Evolutionary conservation across 306 rosid species (phyloP).

Genomic region (Citrullus amarus): DNA sequence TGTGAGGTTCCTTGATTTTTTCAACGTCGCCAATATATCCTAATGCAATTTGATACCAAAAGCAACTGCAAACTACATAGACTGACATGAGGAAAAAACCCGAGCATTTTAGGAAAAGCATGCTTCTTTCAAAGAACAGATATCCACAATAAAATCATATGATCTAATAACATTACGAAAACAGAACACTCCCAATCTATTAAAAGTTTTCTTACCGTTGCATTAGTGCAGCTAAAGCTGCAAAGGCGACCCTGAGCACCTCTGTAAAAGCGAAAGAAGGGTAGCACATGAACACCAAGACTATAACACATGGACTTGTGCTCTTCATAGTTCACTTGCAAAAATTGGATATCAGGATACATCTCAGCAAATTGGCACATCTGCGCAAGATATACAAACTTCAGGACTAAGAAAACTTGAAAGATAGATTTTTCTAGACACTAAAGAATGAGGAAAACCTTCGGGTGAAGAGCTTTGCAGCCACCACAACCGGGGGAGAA

Average conservation of each 20-base stretch:
- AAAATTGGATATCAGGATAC: slow-evolving; percentile 71
- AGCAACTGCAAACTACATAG: neutral
- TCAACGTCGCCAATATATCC: too few relatives aligned
- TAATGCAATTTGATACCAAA: neutral
- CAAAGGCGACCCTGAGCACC: slow-evolving; percentile 86
- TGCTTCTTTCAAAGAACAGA: neutral
- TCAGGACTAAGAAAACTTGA: neutral
- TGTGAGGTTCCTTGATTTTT: too few relatives aligned
- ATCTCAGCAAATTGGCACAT: slow-evolving; percentile 76
- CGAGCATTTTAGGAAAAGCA: neutral
- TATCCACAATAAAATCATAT: neutral
- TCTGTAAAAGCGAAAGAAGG: slow-evolving; percentile 83
- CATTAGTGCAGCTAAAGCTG: slow-evolving; percentile 91
- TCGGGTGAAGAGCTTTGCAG: slow-evolving; percentile 90
- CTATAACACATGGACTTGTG: slow-evolving; percentile 82
- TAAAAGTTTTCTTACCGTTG: slow-evolving; percentile 52
- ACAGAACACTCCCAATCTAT: neutral
- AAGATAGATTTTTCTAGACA: neutral
- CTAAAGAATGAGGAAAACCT: slow-evolving; percentile 26
- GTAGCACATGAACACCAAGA: slow-evolving; percentile 79
- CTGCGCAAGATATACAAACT: slow-evolving; percentile 15
- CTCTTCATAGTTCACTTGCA: slow-evolving; percentile 75
- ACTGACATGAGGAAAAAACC: neutral
- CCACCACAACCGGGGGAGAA: slow-evolving; percentile 97
- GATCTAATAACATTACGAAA: neutral